These are phyloP conservation scores for Ceratobasidium sp. DNA, from an alignment of 1,284 basidiomycete genomes.

Conservation along the genomic window DNA sequence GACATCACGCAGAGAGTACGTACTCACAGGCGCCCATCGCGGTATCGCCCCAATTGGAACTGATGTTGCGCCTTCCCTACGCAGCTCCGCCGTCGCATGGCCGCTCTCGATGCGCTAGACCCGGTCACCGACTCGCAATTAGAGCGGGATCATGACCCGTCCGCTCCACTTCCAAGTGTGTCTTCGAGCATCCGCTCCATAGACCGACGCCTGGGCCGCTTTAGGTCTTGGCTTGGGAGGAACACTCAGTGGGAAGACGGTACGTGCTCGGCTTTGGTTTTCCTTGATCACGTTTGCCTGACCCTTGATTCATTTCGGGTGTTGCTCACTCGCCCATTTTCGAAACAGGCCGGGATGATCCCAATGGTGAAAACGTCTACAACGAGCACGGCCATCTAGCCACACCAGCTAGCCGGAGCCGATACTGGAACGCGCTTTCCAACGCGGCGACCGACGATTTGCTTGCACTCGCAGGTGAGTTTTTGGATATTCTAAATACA, in stretches of 20 bases:
- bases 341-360: conserved; percentile 15
- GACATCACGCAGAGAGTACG: conserved; percentile 20
- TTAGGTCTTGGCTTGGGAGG: not conserved
- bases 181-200: not conserved
- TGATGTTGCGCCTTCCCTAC: not conserved
- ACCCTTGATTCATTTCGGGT: conserved; percentile 21
- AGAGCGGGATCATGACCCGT: conserved; percentile 17
- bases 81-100: conserved; percentile 31
- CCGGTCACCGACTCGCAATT: conserved; percentile 6
- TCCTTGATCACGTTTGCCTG: not conserved
- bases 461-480: conserved; percentile 33
- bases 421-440: conserved; percentile 28
- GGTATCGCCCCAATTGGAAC: not conserved
- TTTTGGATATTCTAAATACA: too few species aligned
- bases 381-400: not conserved
- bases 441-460: conserved; percentile 27
- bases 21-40: conserved; percentile 23
- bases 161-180: not conserved
- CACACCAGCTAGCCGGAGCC: conserved; percentile 20
- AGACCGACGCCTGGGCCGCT: conserved; percentile 14
- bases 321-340: not conserved
- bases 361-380: conserved; percentile 19
- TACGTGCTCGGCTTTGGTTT: not conserved
- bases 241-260: conserved; percentile 11
- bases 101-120: conserved; percentile 2